Percentiles rank a stretch among this genome's conserved stretches.
Evolutionary conservation across 2,329 filamentous ascomycete genomes (phyloP).

Genomic region (Alternaria solani): DNA sequence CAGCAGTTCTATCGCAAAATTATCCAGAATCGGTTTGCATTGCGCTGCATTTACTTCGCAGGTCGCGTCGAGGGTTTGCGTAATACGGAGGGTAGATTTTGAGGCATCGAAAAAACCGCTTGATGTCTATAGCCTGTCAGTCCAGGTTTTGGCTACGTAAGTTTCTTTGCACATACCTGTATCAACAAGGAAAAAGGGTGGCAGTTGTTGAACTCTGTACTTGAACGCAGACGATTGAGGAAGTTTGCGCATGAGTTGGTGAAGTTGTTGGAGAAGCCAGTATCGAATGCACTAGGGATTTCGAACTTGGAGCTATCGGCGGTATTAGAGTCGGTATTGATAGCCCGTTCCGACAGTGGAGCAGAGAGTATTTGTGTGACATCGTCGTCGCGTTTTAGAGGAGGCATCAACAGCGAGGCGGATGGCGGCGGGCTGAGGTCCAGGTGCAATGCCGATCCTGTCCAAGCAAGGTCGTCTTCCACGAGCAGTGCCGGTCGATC

Average conservation of each 20-base stretch:
- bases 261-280: constrained; percentile 61
- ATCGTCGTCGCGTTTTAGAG: constrained; percentile 36
- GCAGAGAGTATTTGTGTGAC: constrained; percentile 32
- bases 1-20: constrained; percentile 72
- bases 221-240: constrained; percentile 71
- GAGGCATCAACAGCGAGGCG: constrained; percentile 46
- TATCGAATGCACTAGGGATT: constrained; percentile 58
- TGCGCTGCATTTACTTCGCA: constrained; percentile 72
- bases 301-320: constrained; percentile 29
- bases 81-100: constrained; percentile 74
- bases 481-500: constrained; percentile 40
- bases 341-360: constrained; percentile 34
- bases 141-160: background rate
- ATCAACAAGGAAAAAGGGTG: constrained; percentile 86
- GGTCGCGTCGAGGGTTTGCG: constrained; percentile 78
- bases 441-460: constrained; percentile 40
- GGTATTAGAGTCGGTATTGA: constrained; percentile 35
- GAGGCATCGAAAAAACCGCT: constrained; percentile 82
- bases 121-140: constrained; percentile 69
- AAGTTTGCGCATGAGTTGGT: constrained; percentile 69
- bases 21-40: constrained; percentile 72
- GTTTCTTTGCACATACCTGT: constrained; percentile 62
- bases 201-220: constrained; percentile 74
- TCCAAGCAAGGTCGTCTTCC: constrained; percentile 40
- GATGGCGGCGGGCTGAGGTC: constrained; percentile 42